Evolutionary conservation across 2,329 filamentous ascomycete species (phyloP).

Genomic region (Fulvia fulva): DNA sequence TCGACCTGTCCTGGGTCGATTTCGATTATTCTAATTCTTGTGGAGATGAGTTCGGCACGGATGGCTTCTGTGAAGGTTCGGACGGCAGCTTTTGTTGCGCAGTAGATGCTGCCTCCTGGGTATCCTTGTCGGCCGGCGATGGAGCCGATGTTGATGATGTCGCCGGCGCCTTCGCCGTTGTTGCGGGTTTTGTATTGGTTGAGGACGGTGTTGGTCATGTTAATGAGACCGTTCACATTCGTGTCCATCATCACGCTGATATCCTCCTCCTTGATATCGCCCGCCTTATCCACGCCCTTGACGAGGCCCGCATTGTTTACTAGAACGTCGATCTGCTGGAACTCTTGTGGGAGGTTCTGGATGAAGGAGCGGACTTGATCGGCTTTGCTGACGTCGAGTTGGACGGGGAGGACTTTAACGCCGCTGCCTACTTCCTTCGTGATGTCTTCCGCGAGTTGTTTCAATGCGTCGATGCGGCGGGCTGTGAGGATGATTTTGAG

Average conservation of each 20-base stretch:
- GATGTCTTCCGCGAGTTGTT: slow-evolving; percentile 73
- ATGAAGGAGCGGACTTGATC: slow-evolving; percentile 73
- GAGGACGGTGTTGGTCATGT: slow-evolving; percentile 90
- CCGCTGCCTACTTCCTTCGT: slow-evolving; percentile 69
- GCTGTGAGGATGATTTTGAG: slow-evolving; percentile 85
- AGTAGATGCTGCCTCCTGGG: slow-evolving; percentile 83
- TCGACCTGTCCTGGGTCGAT: slow-evolving; percentile 91
- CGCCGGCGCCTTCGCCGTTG: slow-evolving; percentile 64
- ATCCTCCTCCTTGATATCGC: slow-evolving; percentile 76
- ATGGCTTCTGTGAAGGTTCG: slow-evolving; percentile 78
- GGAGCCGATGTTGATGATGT: slow-evolving; percentile 93
- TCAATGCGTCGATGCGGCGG: slow-evolving; percentile 73
- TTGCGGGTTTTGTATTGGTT: slow-evolving; percentile 68
- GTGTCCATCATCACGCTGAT: slow-evolving; percentile 85
- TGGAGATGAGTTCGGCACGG: slow-evolving; percentile 76
- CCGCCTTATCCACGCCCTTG: slow-evolving; percentile 80
- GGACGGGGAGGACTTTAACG: slow-evolving; percentile 75
- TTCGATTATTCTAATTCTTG: slow-evolving; percentile 77
- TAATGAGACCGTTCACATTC: slow-evolving; percentile 91
- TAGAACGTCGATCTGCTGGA: slow-evolving; percentile 77
- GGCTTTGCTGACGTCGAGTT: slow-evolving; percentile 81
- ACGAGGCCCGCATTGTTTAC: slow-evolving; percentile 97
- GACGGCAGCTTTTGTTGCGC: slow-evolving; percentile 86
- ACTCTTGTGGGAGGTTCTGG: slow-evolving; percentile 69
- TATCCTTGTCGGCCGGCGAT: slow-evolving; percentile 90